phyloP scores from a whole-genome alignment of 805 yeast species.

The Metschnikowia matae region DNA sequence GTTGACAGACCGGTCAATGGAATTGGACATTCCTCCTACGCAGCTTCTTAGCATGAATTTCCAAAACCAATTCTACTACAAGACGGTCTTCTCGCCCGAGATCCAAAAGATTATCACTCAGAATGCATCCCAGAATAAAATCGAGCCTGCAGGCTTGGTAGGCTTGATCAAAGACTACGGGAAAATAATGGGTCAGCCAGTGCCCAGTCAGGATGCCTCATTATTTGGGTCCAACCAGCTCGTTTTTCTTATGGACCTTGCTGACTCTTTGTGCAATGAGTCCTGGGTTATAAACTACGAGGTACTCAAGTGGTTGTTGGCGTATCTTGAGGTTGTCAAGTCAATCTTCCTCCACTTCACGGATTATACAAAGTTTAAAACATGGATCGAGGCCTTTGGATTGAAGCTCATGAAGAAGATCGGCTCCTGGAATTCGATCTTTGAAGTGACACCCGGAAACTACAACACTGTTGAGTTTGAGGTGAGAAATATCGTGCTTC shows the following conservation, averaged over 20 bases:
- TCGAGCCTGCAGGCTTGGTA: slow-evolving; percentile 30
- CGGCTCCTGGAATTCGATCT: slow-evolving; percentile 25
- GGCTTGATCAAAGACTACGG: slow-evolving; percentile 40
- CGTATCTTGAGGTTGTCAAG: slow-evolving; percentile 30
- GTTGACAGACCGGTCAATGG: slow-evolving; percentile 40
- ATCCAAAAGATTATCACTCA: slow-evolving; percentile 13
- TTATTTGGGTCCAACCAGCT: slow-evolving; percentile 19
- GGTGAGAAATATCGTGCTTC: slow-evolving; percentile 41
- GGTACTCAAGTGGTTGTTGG: slow-evolving; percentile 35
- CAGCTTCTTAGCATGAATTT: slow-evolving; percentile 41
- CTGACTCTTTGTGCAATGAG: slow-evolving; percentile 23
- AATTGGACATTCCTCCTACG: slow-evolving; percentile 25
- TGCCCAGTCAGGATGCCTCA: slow-evolving; percentile 19
- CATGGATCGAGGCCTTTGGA: slow-evolving; percentile 21
- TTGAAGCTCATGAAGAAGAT: slow-evolving; percentile 20
- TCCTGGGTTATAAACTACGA: slow-evolving; percentile 23
- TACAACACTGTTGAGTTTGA: slow-evolving; percentile 37
- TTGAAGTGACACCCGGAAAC: slow-evolving; percentile 9
- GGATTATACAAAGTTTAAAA: slow-evolving; percentile 21
- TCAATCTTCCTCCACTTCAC: slow-evolving; percentile 30
- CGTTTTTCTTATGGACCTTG: slow-evolving; percentile 27
- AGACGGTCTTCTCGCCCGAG: slow-evolving; percentile 42
- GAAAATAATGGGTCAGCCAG: slow-evolving; percentile 28
- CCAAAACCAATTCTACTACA: slow-evolving; percentile 44
- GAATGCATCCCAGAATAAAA: slow-evolving; percentile 20